Evolutionary conservation across 257 asterid genomes (phyloP).

Genomic region (Solanum bukasovii): DNA sequence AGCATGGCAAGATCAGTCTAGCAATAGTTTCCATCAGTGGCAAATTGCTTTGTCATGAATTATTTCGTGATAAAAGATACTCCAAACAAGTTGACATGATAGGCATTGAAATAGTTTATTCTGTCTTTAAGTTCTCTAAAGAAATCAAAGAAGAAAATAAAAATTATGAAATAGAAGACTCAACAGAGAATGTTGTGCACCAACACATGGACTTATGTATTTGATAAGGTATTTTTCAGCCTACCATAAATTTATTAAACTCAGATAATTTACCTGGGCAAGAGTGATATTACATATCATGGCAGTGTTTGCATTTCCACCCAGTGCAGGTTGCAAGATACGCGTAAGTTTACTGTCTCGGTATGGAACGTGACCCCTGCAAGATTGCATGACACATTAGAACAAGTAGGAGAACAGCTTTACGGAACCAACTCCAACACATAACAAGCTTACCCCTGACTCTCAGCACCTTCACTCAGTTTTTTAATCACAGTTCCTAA

Average conservation of each 20-base stretch:
- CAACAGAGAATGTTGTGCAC: not conserved
- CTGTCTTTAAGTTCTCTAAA: not conserved
- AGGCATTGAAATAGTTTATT: not conserved
- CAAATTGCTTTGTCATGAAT: not conserved
- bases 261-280: constrained; percentile 63
- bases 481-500: constrained; percentile 96
- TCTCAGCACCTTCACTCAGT: constrained; percentile 96
- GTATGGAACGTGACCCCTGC: constrained; percentile 95
- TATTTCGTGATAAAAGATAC: not conserved
- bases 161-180: not conserved
- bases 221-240: not conserved
- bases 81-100: not conserved
- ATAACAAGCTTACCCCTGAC: constrained; percentile 72
- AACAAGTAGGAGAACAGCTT: not conserved
- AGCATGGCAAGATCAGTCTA: not conserved
- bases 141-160: not conserved
- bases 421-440: not conserved
- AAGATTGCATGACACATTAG: constrained; percentile 20
- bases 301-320: constrained; percentile 96
- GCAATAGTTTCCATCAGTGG: not conserved
- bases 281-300: constrained; percentile 96
- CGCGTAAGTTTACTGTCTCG: constrained; percentile 99
- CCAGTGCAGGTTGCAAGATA: constrained; percentile 92
- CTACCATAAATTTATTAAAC: not conserved
- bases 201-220: not conserved